Evolutionary conservation across 805 yeast species (phyloP), one percentile per base, ranked within the genome.

Genomic region (Yamadazyma sp.): DNA sequence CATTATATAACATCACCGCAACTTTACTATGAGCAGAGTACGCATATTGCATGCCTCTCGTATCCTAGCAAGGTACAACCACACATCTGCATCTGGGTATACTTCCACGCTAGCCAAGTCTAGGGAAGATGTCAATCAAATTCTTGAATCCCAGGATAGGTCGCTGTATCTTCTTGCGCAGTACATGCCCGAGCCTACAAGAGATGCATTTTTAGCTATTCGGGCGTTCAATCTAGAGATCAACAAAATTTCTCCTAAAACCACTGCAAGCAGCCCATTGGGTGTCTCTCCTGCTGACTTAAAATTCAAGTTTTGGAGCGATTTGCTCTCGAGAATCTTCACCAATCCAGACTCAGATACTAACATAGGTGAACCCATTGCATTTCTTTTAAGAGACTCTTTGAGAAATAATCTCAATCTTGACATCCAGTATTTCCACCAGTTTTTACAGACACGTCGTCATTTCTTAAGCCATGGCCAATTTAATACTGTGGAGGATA

Each of bases 241-340:
- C 25, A 70, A 77, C 47, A 71, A 75, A 53, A 71, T 80, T 23
- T 6, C 65, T 8, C 55, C 62, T 10, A 52, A 49, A 25, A 71
- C 73, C 63, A 32, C 53, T 59, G 42, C 41, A 53, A 40, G 62
- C 45, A 32, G 47, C 28, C 41, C 68, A 30, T 23, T 69, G 54
- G 68, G 73, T 23, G 32, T 62, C 8, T 61, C 73, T 24, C 67
- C 75, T 1, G 54, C 57, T 22, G 73, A 71, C 57, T 40, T 84
- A 53, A 79, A 84, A 50, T 77, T 84, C 54, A 78, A 80, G 48
- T 84, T 82, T 56, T 87, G 95, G 95, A 70, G 78, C 43, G 84
- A 82, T 35, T 66, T 75, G 41, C 41, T 86, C 5, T 66, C 70
- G 25, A 69, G 67, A 41, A 65, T 78, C 6, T 70, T 71, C 44